Base-by-base conservation (phyloP, 208 protist species). In the Crithidia fasciculata region DNA sequence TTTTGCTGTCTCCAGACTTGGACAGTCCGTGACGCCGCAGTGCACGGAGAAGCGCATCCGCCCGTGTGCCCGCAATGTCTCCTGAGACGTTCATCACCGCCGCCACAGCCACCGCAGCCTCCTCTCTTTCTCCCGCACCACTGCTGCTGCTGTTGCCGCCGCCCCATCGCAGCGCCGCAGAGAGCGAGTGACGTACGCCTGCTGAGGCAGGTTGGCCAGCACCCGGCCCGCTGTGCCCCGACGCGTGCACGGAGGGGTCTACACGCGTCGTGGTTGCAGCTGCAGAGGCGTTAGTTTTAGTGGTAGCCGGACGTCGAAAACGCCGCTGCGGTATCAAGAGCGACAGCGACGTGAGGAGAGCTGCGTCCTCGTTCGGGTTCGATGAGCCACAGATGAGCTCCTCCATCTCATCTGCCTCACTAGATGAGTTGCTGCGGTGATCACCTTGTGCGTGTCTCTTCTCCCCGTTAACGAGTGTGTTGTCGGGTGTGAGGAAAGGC, bases 311-410 rank as follows among this genome's bases (percentile, higher is more conserved):
- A 8, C 45, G 45, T 49, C 45, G 45, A 2, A 0, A 0, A 8
- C 65, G 58, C 40, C 54, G 60, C 13, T 69, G 67, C 3, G 59
- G 4, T 4, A 71, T 8, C 2, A 50, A 9, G 39, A 63, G 74
- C 43, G 49, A 58, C 10, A 79, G 52, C 4, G 74, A 79, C 10
- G 74, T 79, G 15, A 79, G 59, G 43, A 79, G 61, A 37, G 73
- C 67, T 16, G 66, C 60, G 45, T 79, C 74, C 50, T 79, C 74
- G 41, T 15, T 40, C 45, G 36, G 16, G 54, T 39, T 63, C 15
- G 67, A 9, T 3, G 73, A 59, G 18, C 47, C 45, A 19, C 6
- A 19, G 36, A 2, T 44, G 4, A 12, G 10, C 65, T 19, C 36
- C 0, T 8, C 37, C 4, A 4, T 45, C 16, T 62, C 50, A 19